A percentile compares a stretch with the other conserved stretches of the same genome.
Evolutionary conservation across 441 rosid species (phyloP).

Genomic region (Euphorbia schlechtendalii): DNA sequence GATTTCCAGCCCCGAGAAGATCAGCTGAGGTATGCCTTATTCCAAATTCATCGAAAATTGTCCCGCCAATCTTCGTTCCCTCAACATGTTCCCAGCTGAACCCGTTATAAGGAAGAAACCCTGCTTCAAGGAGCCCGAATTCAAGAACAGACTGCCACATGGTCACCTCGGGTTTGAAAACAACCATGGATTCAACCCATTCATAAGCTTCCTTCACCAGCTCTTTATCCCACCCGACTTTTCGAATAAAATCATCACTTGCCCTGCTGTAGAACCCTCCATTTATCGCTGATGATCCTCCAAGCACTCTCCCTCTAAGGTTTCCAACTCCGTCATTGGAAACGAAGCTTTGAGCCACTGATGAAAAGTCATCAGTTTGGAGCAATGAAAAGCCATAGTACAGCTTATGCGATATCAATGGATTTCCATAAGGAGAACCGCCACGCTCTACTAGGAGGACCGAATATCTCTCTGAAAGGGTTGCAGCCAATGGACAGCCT

Average conservation of each 20-base stretch:
- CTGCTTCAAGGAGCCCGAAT: slow-evolving; percentile 68
- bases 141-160: slow-evolving; percentile 60
- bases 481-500: slow-evolving; percentile 63
- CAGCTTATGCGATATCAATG: slow-evolving; percentile 33
- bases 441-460: slow-evolving; percentile 65
- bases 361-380: slow-evolving; percentile 47
- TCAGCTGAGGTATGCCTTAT: slow-evolving; percentile 71
- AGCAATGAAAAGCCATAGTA: slow-evolving; percentile 49
- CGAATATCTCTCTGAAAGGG: slow-evolving; percentile 53
- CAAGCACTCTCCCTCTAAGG: slow-evolving; percentile 59
- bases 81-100: slow-evolving; percentile 55
- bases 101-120: slow-evolving; percentile 60
- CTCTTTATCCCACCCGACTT: slow-evolving; percentile 55
- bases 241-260: slow-evolving; percentile 39
- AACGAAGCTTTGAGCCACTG: slow-evolving; percentile 52
- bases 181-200: slow-evolving; percentile 71
- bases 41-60: slow-evolving; percentile 47
- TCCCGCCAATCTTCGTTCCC: slow-evolving; percentile 78
- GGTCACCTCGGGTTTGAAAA: slow-evolving; percentile 48
- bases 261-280: slow-evolving; percentile 78
- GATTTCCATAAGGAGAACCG: slow-evolving; percentile 56
- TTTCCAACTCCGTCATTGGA: slow-evolving; percentile 48
- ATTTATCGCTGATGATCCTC: slow-evolving; percentile 72
- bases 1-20: slow-evolving; percentile 50
- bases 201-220: slow-evolving; percentile 49